Base-by-base conservation (phyloP, 2,329 filamentous ascomycete species). In the Huntiella moniliformis region DNA sequence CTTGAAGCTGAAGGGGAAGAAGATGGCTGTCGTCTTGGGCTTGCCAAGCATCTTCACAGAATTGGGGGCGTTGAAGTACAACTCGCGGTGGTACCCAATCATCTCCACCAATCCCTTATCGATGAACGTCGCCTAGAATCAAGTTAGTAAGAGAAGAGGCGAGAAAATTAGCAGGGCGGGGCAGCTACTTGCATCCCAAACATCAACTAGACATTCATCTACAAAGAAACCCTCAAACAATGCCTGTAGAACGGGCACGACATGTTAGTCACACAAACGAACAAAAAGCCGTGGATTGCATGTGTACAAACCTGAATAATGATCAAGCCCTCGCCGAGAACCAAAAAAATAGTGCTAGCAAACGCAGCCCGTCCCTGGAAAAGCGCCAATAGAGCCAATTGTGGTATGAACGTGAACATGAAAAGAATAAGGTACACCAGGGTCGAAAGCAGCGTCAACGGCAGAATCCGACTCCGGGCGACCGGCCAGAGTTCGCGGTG, bases 301-400 rank as follows among this genome's bases (percentile, higher is more conserved):
- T 17, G 2, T 15, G 33, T 22, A 41, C 45, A 16, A 18, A 52
- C 51, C 52, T 67, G 64, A 10, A 82, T 76, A 45, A 85, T 79
- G 35, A 86, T 76, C 52, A 83, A 65, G 0, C 79, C 81, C 55
- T 86, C 79, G 38, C 84, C 83, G n/a, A 98, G 68, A 0, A 94
- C 83, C 40, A 96, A 67, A 51, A 96, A 79, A 0, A 83, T 77
- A 2, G 82, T 86, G 55, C 85, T 95, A 48, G 94, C 63, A 82
- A 85, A 93, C n/a, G 91, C 91, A 28, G 78, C 79, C 49, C 76
- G 72, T 16, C 82, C 82, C 55, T 96, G 87, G 59, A 95, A 96
- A 53, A 96, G 74, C 12, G 82, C 78, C 16, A 98, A 71, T 55
- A 98, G 83, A 1, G 83, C 82, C 47, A 85, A 85, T 58, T 96